Evolutionary conservation across 352 stramenopile species (phyloP), one percentile per base, ranked within the genome.

Genomic region (Phytophthora cryptogea): DNA sequence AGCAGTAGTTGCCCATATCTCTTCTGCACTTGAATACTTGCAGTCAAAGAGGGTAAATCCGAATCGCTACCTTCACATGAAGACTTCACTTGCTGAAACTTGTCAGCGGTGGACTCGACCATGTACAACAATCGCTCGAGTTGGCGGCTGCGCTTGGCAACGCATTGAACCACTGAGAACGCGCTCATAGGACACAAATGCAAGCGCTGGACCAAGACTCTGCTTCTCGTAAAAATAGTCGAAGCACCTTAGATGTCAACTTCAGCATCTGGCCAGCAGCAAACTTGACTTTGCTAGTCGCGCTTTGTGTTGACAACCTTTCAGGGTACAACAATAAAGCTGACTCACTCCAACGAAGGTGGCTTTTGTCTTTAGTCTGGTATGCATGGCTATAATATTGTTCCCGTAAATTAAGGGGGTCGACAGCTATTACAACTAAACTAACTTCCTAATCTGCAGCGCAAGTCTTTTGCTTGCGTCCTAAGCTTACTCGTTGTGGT

Each of bases 121-220:
- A 63, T 53, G 39, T 63, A 72, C 36, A 69, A 43, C 30, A 75
- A 43, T 3, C 69, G 69, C 20, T 78, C 66, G 5, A 78, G 53
- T 46, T 78, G 69, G 2, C 61, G 61, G 20, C 42, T 52, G 26
- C 66, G 65, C 58, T 75, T 75, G 30, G 50, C 30, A 27, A 70
- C 55, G 23, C 69, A 78, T 67, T 78, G 69, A 13, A 26, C 16
- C 11, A 78, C 44, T 8, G 66, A 70, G 11, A 72, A 67, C 14
- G 65, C 50, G 14, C 47, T 23, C 32, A 6, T 40, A 13, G 9
- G 30, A 35, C 43, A 43, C 45, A 14, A 33, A 35, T 35, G 30
- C 10, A 20, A 42, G 11, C 17, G 33, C n/a, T n/a, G n/a, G n/a
- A n/a, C 5, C 6, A 8, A 26, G 2, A 8, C 7, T 20, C 3